phyloP scores from a whole-genome alignment of 75 land plant genomes.

The Sequoiadendron giganteum region DNA sequence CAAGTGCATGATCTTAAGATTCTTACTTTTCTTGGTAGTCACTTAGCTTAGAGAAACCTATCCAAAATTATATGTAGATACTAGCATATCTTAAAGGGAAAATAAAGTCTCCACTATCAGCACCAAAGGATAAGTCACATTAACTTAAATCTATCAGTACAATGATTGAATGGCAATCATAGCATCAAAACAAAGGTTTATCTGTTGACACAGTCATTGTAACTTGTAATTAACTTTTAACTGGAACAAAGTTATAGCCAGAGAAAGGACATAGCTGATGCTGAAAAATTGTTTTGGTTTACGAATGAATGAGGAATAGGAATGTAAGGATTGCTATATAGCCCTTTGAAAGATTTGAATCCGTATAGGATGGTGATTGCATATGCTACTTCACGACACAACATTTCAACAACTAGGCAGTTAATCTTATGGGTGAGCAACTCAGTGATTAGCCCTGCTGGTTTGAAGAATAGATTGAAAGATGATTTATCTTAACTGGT shows the following conservation, averaged over 20 bases:
- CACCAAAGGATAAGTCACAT: neutral
- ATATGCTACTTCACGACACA: neutral
- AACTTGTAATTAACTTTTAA: neutral
- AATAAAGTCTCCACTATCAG: neutral
- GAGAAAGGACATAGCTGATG: neutral
- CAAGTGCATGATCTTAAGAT: neutral
- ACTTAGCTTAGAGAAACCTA: neutral
- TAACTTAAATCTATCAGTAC: neutral
- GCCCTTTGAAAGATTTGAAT: neutral
- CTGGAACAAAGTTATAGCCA: neutral
- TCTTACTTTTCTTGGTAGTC: neutral
- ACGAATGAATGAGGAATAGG: neutral
- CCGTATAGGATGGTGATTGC: neutral
- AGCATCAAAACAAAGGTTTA: neutral
- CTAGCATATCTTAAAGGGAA: neutral
- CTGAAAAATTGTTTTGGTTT: neutral
- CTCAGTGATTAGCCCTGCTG: neutral
- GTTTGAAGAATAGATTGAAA: neutral
- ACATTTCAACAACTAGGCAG: neutral
- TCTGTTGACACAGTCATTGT: no score
- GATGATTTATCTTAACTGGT: neutral
- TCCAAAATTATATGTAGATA: neutral
- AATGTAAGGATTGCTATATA: neutral
- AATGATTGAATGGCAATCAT: neutral
- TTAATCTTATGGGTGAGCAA: neutral